Evolutionary conservation across 768 basidiomycete species (phyloP), one percentile per base, ranked within the genome.

Genomic region (Boletus patriciae): DNA sequence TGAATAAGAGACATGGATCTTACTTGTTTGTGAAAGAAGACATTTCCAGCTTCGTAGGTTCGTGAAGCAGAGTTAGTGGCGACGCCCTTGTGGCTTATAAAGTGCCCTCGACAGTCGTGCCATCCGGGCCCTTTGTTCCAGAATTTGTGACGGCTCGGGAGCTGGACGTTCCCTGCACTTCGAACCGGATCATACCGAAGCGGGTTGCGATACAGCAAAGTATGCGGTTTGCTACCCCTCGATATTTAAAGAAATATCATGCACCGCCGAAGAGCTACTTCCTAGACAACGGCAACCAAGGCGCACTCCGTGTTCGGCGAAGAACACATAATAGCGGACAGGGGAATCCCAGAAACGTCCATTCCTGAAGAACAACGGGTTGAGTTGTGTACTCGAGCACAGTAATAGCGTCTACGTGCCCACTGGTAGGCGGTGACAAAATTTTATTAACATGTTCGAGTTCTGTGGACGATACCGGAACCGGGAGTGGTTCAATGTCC

Each of bases 131-230:
- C 1, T 9, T 51, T 36, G 44, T 56, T 55, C 64, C 50, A 52
- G 64, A 57, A 57, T 19, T 12, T 34, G 21, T 36, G 16, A 45
- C 31, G 55, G 64, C 31, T 52, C 58, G 52, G 64, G 5, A 40
- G n/a, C 11, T 46, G 31, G 27, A 54, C 25, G 12, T 57, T 40
- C 12, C 58, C 57, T 40, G n/a, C 3, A 16, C 50, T 46, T 45
- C 44, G 23, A 23, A 21, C 36, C 57, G 53, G 66, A 62, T 57
- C 50, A 50, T 33, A 31, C 45, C 31, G 46, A 45, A 52, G 23
- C 9, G 19, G 21, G 11, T 12, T 23, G 38, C 6, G 16, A 60
- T 68, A 66, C 65, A 68, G 65, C 60, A 68, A 52, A 31, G 25
- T 15, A 25, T 37, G 40, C 27, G 46, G 40, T 47, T 33, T 23